Evolutionary conservation across 2,329 filamentous ascomycete genomes (phyloP).

Genomic region (Ophiostoma tasmaniense): DNA sequence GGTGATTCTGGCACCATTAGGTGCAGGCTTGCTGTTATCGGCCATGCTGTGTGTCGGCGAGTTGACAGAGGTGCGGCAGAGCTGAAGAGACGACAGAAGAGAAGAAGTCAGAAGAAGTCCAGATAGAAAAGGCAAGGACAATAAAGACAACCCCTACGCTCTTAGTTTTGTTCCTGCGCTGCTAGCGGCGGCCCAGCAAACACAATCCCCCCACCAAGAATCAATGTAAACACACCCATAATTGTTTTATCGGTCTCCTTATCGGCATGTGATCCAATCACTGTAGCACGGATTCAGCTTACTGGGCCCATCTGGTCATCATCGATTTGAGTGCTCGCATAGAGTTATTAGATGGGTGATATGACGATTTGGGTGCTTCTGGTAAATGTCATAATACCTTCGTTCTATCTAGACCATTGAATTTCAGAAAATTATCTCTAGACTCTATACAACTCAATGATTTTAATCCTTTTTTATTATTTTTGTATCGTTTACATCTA

Average conservation of each 20-base stretch:
- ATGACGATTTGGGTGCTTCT: neutral
- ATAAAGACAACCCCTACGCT: neutral
- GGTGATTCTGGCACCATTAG: constrained; percentile 1
- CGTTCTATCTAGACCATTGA: no score
- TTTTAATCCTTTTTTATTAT: no score
- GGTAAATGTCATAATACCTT: no score
- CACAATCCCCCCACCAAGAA: neutral
- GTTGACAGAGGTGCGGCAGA: neutral
- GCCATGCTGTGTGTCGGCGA: neutral
- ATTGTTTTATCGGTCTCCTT: neutral
- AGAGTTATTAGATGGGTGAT: neutral
- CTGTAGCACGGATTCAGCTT: neutral
- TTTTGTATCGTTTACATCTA: no score
- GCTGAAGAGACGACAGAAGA: neutral
- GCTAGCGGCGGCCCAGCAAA: neutral
- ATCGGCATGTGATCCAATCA: constrained; percentile 6
- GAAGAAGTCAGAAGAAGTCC: neutral
- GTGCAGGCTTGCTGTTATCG: constrained; percentile 9
- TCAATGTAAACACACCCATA: neutral
- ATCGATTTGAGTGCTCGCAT: neutral
- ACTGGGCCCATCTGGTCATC: neutral
- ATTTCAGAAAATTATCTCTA: no score
- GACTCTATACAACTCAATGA: no score
- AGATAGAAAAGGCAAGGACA: neutral
- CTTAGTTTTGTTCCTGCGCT: neutral